phyloP scores from a whole-genome alignment of 1,284 basidiomycete species.

The Salmacisia buchloeana region DNA sequence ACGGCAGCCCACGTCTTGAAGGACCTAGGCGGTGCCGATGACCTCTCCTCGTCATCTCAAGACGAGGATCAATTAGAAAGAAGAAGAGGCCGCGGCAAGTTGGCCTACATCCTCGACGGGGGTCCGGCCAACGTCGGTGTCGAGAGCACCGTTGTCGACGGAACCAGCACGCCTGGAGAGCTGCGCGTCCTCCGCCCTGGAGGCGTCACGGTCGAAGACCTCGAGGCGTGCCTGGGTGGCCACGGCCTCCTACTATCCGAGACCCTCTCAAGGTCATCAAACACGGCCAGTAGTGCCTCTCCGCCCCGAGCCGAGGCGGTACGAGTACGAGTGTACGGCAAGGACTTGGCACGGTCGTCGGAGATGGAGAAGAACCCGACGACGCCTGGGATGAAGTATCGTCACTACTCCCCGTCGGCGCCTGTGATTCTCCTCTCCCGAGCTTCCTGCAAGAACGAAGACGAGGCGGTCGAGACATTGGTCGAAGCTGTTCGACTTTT shows the following conservation, averaged over 20 bases:
- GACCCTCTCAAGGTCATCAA: too few relatives aligned
- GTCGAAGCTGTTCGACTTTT: too few relatives aligned
- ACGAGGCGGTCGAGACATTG: too few relatives aligned
- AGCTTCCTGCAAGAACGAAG: too few relatives aligned
- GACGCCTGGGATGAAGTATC: constrained; percentile 99
- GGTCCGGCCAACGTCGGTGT: constrained; percentile 82
- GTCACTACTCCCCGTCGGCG: constrained; percentile 79
- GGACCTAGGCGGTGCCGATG: constrained; percentile 67
- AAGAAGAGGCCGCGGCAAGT: too few relatives aligned
- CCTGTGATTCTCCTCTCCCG: constrained; percentile 34
- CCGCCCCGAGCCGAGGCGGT: background rate
- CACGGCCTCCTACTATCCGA: constrained; percentile 10
- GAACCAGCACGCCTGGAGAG: constrained; percentile 56
- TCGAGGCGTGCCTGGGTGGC: constrained; percentile 21
- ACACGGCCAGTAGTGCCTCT: background rate
- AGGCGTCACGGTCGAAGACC: constrained; percentile 81
- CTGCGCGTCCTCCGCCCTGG: constrained; percentile 84
- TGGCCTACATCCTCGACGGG: constrained; percentile 90
- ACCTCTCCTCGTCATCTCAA: too few relatives aligned
- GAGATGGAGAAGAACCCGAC: constrained; percentile 59
- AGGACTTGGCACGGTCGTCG: constrained; percentile 34
- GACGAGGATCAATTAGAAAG: too few relatives aligned
- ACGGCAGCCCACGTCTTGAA: constrained; percentile 76
- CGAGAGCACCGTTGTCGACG: constrained; percentile 94
- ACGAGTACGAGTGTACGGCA: constrained; percentile 35